Evolutionary conservation across 1,284 basidiomycete genomes (phyloP), one percentile per base, ranked within the genome.

Genomic region (Volvariella volvacea): DNA sequence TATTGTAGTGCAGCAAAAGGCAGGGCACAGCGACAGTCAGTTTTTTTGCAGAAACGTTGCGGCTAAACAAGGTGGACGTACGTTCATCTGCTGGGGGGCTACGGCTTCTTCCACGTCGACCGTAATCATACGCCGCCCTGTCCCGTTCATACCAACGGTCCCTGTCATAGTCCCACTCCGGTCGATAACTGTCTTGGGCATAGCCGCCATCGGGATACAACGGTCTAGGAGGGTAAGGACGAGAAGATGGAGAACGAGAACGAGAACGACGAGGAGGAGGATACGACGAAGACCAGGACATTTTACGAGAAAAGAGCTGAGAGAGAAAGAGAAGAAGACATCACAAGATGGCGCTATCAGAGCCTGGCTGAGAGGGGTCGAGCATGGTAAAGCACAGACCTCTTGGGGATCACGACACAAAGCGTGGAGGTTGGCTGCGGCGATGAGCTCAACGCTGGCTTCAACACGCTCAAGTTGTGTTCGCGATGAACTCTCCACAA

Each of bases 341-440:
- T 67, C 68, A 70, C 65, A 76, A 73, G 74, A 78, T 59, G 70
- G 70, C n/a, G n/a, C 70, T 70, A 66, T 81, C 73, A 83, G 74
- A 76, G 78, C 71, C 73, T 72, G 69, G 59, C 66, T 72, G 70
- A 70, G 69, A 67, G 73, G 74, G 77, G 81, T 75, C 79, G 81
- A 80, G 81, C 85, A 88, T 88, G 77, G 79, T 77, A 76, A 81
- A 82, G 80, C 75, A 88, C 86, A 85, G 85, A 88, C 85, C 86
- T 88, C 83, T 76, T 76, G 68, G 25, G 60, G 70, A 75, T 77
- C 75, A 73, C 77, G 74, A 67, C 73, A 75, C 71, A 67, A 60
- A 56, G 67, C 66, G 70, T 73, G 71, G 68, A 74, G 68, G 74
- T 73, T 72, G 73, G 68, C 70, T 60, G 64, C 66, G 56, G 62